A percentile compares a stretch with the other conserved stretches of the same genome.
Conservation (phyloP, 176 grass and related monocot species). For the Hyparrhenia diplandra region DNA sequence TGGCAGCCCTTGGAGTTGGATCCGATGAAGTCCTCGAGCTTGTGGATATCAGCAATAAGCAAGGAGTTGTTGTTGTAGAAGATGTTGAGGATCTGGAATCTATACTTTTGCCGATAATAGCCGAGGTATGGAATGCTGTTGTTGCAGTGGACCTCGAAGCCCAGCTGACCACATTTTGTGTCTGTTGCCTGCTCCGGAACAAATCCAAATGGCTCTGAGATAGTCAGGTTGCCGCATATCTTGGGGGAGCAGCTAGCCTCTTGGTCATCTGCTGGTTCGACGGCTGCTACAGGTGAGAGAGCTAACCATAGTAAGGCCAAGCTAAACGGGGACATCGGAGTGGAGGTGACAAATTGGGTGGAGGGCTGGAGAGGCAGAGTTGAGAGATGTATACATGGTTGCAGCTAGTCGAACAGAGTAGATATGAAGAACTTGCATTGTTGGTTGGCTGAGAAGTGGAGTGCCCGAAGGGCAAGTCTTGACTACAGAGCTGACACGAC, state of each 20-base stretch:
- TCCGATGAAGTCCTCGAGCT: not conserved
- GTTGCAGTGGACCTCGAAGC: conserved; percentile 22
- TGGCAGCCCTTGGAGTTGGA: not conserved
- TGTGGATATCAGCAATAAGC: not conserved
- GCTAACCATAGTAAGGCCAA: not conserved
- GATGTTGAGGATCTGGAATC: conserved; percentile 1
- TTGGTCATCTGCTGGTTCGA: not conserved
- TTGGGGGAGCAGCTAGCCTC: not conserved
- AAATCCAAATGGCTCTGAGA: too few relatives aligned
- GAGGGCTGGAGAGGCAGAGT: not conserved
- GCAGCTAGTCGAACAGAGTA: not conserved
- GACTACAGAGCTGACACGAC: too few relatives aligned
- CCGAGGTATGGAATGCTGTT: not conserved
- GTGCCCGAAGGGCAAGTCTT: too few relatives aligned
- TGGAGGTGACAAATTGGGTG: not conserved
- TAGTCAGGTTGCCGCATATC: conserved; percentile 22
- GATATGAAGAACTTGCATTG: not conserved
- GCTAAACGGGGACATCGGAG: not conserved
- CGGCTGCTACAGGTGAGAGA: not conserved
- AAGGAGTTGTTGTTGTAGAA: conserved; percentile 8
- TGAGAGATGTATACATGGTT: not conserved
- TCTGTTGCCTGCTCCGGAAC: conserved; percentile 11
- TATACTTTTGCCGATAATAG: not conserved
- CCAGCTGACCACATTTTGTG: not conserved
- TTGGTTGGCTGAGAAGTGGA: not conserved